A percentile compares a stretch with the other conserved stretches of the same genome.
phyloP scores from a whole-genome alignment of 108 stramenopile genomes.

The Fistulifera solaris region DNA sequence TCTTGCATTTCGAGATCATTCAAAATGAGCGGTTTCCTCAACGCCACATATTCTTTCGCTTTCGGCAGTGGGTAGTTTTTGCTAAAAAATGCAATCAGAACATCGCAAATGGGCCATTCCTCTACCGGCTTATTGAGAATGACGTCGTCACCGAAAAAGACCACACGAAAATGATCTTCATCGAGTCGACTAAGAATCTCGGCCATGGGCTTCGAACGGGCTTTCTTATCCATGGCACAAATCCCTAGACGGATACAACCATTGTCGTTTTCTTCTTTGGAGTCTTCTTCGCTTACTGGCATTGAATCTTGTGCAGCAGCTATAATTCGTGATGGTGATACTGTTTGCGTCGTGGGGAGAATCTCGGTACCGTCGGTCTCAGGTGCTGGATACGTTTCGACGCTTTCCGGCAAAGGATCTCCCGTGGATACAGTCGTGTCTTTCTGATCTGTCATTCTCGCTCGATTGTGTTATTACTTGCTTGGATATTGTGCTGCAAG shows the following conservation, averaged over 20 bases:
- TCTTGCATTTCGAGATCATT: conserved; percentile 91
- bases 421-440: no score
- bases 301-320: no score
- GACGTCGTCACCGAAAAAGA: conserved; percentile 88
- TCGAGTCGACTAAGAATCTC: conserved; percentile 91
- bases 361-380: no score
- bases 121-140: conserved; percentile 86
- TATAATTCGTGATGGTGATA: no score
- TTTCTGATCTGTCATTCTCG: no score
- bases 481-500: no score
- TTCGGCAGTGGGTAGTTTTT: conserved; percentile 90
- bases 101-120: conserved; percentile 91
- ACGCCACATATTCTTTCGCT: conserved; percentile 82
- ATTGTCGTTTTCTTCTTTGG: no score
- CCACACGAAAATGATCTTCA: conserved; percentile 55
- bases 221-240: conserved; percentile 97
- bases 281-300: no score
- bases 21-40: conserved; percentile 82
- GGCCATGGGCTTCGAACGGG: conserved; percentile 94
- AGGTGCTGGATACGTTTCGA: no score
- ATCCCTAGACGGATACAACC: conserved; percentile 84
- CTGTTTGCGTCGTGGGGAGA: no score
- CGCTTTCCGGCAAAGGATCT: no score
- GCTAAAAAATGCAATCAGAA: conserved; percentile 93
- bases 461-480: no score